These are phyloP conservation scores for Agrostemma githago DNA, from an alignment of 148 eudicot genomes.

Conservation along the genomic window DNA sequence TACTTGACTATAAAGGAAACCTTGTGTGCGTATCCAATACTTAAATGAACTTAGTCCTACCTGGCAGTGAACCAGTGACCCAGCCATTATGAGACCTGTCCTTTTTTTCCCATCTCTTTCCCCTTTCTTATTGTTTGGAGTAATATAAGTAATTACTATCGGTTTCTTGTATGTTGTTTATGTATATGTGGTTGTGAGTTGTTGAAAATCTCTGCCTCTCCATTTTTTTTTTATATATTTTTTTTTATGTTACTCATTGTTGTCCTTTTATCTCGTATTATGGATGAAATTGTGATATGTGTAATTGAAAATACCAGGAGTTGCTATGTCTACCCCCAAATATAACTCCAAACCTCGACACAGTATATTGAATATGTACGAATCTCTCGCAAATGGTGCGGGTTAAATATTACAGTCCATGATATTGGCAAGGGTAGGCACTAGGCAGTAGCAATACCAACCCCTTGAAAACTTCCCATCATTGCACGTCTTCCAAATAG, in stretches of 20 bases:
- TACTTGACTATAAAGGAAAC: conserved; percentile 18
- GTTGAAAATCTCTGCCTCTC: neutral
- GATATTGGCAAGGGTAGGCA: no score
- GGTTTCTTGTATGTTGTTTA: neutral
- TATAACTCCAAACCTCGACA: no score
- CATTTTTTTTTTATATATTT: neutral
- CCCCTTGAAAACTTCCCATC: no score
- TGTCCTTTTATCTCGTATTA: neutral
- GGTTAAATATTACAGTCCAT: no score
- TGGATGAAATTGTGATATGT: neutral
- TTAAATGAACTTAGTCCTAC: conserved; percentile 17
- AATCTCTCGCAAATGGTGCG: no score
- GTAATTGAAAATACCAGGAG: no score
- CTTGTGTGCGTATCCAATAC: conserved; percentile 8
- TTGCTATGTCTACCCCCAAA: no score
- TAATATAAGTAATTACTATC: neutral
- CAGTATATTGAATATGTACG: no score
- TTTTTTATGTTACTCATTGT: neutral
- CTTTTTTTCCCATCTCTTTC: neutral
- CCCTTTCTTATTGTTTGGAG: neutral
- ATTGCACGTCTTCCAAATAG: no score
- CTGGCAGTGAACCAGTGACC: conserved; percentile 13
- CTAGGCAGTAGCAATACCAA: no score
- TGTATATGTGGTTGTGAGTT: neutral
- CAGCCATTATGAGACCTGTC: conserved; percentile 14